phyloP scores from a whole-genome alignment of 345 rosid genomes.

The Populus tremula region DNA sequence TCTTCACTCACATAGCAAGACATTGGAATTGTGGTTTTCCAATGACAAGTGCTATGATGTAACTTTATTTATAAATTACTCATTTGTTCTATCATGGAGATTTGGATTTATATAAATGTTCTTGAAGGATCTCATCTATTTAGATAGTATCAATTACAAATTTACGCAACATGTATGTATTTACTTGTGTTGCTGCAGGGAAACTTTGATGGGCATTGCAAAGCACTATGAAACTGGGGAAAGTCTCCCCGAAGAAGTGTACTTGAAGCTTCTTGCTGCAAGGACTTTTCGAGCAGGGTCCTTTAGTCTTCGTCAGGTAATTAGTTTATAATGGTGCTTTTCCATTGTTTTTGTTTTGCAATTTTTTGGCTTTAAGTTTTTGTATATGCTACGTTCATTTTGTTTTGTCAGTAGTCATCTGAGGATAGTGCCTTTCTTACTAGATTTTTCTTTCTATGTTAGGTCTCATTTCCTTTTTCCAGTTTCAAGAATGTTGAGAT shows the following conservation, averaged over 20 bases:
- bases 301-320: conserved; percentile 81
- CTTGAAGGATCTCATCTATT: not conserved
- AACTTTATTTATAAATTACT: not conserved
- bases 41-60: not conserved
- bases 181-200: conserved; percentile 43
- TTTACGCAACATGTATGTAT: not conserved
- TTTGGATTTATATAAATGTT: not conserved
- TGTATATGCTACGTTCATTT: not conserved
- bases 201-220: conserved; percentile 87
- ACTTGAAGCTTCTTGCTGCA: conserved; percentile 79
- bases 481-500: not conserved
- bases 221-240: conserved; percentile 86
- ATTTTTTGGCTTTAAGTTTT: not conserved
- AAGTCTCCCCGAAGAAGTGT: conserved; percentile 80
- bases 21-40: not conserved
- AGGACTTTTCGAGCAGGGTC: conserved; percentile 89
- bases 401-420: not conserved
- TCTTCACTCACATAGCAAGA: not conserved
- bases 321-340: conserved; percentile 22
- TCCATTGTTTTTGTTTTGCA: not conserved
- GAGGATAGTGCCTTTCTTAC: not conserved
- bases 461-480: too few relatives aligned
- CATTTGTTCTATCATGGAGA: not conserved
- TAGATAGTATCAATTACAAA: not conserved
- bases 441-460: not conserved